phyloP scores from a whole-genome alignment of 2,329 filamentous ascomycete species.

The Neonectria punicea region DNA sequence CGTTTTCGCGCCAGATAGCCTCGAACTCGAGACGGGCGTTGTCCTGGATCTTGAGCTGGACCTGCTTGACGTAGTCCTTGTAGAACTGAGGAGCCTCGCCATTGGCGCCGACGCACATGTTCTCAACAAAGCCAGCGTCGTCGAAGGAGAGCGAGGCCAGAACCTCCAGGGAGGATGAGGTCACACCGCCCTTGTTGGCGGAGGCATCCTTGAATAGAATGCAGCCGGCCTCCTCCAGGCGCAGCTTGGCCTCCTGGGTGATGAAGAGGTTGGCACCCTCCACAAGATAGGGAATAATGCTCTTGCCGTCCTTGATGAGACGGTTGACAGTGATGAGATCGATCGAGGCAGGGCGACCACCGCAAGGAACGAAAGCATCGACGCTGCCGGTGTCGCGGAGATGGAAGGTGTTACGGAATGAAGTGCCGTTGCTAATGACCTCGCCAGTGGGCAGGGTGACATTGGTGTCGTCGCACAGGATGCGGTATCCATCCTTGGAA shows the following conservation, averaged over 20 bases:
- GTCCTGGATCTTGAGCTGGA: slow-evolving; percentile 89
- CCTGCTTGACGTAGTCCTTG: slow-evolving; percentile 88
- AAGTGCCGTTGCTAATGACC: slow-evolving; percentile 86
- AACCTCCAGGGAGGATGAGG: slow-evolving; percentile 95
- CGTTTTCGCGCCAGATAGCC: slow-evolving; percentile 95
- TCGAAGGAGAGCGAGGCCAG: slow-evolving; percentile 95
- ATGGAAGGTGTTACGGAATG: slow-evolving; percentile 98
- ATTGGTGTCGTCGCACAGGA: slow-evolving; percentile 91
- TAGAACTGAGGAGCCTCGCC: slow-evolving; percentile 91
- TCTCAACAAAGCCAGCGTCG: slow-evolving; percentile 84
- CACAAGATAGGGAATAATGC: slow-evolving; percentile 90
- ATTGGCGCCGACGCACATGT: slow-evolving; percentile 86
- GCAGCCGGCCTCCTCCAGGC: slow-evolving; percentile 93
- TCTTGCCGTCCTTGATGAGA: slow-evolving; percentile 91
- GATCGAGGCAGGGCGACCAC: slow-evolving; percentile 95
- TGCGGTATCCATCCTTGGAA: slow-evolving; percentile 87
- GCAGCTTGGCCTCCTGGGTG: slow-evolving; percentile 96
- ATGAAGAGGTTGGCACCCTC: slow-evolving; percentile 99
- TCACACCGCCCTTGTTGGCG: slow-evolving; percentile 98
- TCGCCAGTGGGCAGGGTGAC: slow-evolving; percentile 90
- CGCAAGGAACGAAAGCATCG: slow-evolving; percentile 94
- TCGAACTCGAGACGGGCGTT: slow-evolving; percentile 97
- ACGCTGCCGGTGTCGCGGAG: slow-evolving; percentile 80
- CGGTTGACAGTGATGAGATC: slow-evolving; percentile 88
- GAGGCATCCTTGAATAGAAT: slow-evolving; percentile 98